phyloP scores from a whole-genome alignment of 2,329 filamentous ascomycete genomes.

The Berkeleyomyces rouxiae region DNA sequence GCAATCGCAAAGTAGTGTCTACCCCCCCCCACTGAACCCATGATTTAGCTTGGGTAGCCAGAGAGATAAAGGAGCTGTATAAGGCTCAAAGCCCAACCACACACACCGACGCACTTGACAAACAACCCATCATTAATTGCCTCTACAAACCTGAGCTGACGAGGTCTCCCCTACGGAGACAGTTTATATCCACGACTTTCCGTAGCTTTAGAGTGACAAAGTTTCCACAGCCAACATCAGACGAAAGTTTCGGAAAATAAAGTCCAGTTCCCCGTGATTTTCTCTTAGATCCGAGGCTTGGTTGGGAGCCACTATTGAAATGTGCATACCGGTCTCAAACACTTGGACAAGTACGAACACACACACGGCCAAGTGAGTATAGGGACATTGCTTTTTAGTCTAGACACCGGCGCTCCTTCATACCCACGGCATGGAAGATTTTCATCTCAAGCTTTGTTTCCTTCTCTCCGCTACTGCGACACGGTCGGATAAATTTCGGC shows the following conservation, averaged over 20 bases:
- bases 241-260: slow-evolving; percentile 1
- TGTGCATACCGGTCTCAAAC: no score
- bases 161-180: no score
- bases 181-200: no score
- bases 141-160: no score
- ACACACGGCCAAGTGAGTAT: no score
- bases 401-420: background rate
- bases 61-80: background rate
- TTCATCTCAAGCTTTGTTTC: background rate
- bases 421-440: background rate
- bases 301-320: background rate
- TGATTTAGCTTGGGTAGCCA: background rate
- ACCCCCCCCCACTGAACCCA: background rate
- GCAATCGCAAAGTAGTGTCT: no score
- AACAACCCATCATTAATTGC: no score
- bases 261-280: background rate
- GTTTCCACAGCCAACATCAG: background rate
- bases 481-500: background rate
- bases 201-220: background rate
- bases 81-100: background rate
- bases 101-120: no score
- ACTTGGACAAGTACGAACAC: no score
- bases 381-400: background rate
- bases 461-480: background rate
- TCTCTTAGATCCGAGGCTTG: background rate